Percentiles rank a stretch among this genome's conserved stretches.
phyloP scores from a whole-genome alignment of 2,329 filamentous ascomycete species.

The Fusarium siculi region DNA sequence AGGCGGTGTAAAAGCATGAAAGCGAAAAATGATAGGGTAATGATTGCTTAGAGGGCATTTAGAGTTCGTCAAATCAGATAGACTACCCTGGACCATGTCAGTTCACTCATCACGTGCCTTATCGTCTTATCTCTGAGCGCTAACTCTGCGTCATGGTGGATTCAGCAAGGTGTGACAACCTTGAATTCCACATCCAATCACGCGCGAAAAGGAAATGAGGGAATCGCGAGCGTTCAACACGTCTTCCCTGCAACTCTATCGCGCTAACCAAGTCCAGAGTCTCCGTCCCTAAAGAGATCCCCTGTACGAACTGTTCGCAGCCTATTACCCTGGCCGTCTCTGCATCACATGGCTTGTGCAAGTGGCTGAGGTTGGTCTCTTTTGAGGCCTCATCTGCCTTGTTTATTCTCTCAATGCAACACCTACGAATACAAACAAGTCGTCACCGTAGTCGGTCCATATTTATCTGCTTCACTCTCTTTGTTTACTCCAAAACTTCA shows the following conservation, averaged over 20 bases:
- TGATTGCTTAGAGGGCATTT: neutral
- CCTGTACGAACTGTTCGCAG: conserved; percentile 22
- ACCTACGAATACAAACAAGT: neutral
- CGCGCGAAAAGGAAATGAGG: conserved; percentile 23
- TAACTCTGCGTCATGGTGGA: conserved; percentile 33
- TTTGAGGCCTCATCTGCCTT: conserved; percentile 21
- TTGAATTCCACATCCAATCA: conserved; percentile 27
- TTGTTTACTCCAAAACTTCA: conserved; percentile 17
- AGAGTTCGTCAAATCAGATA: neutral
- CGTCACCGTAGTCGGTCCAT: neutral
- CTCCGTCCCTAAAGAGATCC: conserved; percentile 14
- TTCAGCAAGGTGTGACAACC: conserved; percentile 24
- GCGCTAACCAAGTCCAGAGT: conserved; percentile 15
- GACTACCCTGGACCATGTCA: conserved; percentile 20
- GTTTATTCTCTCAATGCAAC: conserved; percentile 5
- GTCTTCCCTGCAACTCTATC: conserved; percentile 31
- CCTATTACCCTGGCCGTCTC: neutral
- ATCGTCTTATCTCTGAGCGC: neutral
- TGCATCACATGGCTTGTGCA: conserved; percentile 31
- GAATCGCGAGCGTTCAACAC: conserved; percentile 25
- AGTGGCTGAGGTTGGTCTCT: conserved; percentile 20
- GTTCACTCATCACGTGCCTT: neutral
- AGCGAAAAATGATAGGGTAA: conserved; percentile 2
- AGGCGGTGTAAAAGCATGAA: conserved; percentile 10
- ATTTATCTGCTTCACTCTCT: neutral